phyloP scores from a whole-genome alignment of 2,329 filamentous ascomycete genomes.

The Endoconidiophora laricicola region DNA sequence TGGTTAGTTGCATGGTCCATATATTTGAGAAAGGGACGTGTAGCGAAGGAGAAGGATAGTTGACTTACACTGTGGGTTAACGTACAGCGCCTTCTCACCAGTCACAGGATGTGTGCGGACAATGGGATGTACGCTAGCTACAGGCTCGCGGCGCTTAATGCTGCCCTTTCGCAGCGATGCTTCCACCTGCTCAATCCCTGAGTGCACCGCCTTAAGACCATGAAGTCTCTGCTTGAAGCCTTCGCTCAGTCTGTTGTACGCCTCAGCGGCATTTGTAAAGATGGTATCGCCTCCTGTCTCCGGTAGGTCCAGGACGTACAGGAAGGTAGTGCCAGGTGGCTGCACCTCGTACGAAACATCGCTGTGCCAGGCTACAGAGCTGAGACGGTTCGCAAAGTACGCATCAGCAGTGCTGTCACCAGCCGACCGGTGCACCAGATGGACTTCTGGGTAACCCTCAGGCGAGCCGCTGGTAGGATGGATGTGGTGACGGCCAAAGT shows the following conservation, averaged over 20 bases:
- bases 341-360: constrained; percentile 81
- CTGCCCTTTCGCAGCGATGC: constrained; percentile 49
- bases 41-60: background rate
- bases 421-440: constrained; percentile 59
- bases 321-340: constrained; percentile 76
- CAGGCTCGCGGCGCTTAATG: constrained; percentile 58
- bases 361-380: constrained; percentile 74
- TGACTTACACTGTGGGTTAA: constrained; percentile 64
- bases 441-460: constrained; percentile 55
- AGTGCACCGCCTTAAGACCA: constrained; percentile 66
- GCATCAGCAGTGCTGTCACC: constrained; percentile 31
- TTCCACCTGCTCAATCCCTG: constrained; percentile 64
- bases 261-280: constrained; percentile 63
- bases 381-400: constrained; percentile 48
- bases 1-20: background rate
- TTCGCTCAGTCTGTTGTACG: constrained; percentile 66
- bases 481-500: constrained; percentile 70
- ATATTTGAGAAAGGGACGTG: background rate
- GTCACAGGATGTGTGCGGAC: constrained; percentile 69
- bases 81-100: constrained; percentile 66
- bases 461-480: constrained; percentile 65
- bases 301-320: constrained; percentile 75
- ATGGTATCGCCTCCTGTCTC: constrained; percentile 69
- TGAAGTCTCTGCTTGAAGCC: constrained; percentile 66
- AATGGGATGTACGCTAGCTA: constrained; percentile 58